Evolutionary conservation across 1,139 yeast species (phyloP).

Genomic region (Sugiyamaella paludigena): DNA sequence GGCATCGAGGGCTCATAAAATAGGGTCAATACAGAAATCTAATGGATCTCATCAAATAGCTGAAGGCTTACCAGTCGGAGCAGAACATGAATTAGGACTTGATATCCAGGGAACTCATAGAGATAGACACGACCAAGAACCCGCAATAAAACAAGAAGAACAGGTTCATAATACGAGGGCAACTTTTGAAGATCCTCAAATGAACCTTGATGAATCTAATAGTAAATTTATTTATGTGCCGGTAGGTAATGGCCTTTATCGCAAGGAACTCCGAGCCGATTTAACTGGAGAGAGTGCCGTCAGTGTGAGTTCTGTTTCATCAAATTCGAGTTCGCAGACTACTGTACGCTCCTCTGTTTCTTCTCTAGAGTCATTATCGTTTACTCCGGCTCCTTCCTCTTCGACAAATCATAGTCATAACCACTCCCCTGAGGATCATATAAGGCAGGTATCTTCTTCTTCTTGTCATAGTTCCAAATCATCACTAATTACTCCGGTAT

Average conservation of each 20-base stretch:
- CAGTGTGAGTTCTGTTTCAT: neutral
- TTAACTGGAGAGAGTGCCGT: neutral
- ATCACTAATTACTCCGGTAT: neutral
- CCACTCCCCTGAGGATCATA: too few species aligned
- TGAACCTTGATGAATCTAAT: slow-evolving; percentile 14
- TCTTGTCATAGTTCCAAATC: neutral
- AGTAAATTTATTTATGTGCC: slow-evolving; percentile 33
- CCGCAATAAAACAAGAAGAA: too few species aligned
- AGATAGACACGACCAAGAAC: too few species aligned
- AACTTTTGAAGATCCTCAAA: neutral
- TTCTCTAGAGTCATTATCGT: neutral
- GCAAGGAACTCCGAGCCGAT: slow-evolving; percentile 3
- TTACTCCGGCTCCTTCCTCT: too few species aligned
- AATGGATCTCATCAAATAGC: neutral
- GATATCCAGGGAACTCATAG: too few species aligned
- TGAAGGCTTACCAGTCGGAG: too few species aligned
- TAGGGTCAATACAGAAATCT: neutral
- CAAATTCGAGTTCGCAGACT: neutral
- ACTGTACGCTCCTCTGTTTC: slow-evolving; percentile 1
- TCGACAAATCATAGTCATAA: too few species aligned
- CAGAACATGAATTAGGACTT: too few species aligned
- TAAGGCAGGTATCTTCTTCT: neutral
- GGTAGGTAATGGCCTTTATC: slow-evolving; percentile 37
- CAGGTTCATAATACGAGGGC: too few species aligned
- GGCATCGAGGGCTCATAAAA: neutral